Conservation (phyloP, 768 basidiomycete genomes). For the Leucosporidium yakuticum region DNA sequence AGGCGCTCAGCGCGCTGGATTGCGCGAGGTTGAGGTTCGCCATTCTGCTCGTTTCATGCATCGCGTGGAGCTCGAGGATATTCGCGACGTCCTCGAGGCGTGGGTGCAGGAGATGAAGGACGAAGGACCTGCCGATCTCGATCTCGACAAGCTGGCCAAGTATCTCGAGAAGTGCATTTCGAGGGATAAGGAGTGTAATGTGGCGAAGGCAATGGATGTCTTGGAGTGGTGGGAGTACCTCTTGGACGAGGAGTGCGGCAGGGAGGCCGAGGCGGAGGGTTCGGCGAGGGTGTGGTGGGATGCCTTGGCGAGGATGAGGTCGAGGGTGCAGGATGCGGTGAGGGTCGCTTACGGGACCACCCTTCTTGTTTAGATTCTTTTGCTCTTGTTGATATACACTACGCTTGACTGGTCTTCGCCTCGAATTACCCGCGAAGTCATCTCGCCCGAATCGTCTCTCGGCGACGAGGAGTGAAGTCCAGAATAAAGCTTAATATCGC, state of each 20-base stretch:
- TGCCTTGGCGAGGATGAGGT: not conserved
- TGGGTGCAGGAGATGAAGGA: slow-evolving; percentile 67
- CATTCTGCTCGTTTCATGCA: slow-evolving; percentile 51
- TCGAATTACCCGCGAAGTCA: too few relatives aligned
- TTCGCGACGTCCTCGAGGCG: slow-evolving; percentile 62
- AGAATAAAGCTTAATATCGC: too few relatives aligned
- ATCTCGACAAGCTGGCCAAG: slow-evolving; percentile 66
- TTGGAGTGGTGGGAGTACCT: slow-evolving; percentile 78
- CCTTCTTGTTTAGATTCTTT: too few relatives aligned
- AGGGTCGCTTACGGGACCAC: too few relatives aligned
- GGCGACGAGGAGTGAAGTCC: too few relatives aligned
- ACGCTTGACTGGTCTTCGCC: too few relatives aligned
- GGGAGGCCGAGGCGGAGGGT: not conserved
- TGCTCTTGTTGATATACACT: too few relatives aligned
- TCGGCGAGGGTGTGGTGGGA: slow-evolving; percentile 22
- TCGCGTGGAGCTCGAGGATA: slow-evolving; percentile 62
- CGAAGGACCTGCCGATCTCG: slow-evolving; percentile 62
- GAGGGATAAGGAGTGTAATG: slow-evolving; percentile 53
- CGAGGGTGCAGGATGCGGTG: slow-evolving; percentile 6
- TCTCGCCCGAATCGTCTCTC: too few relatives aligned
- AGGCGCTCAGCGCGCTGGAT: not conserved
- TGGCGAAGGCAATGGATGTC: slow-evolving; percentile 64
- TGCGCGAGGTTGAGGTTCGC: slow-evolving; percentile 48
- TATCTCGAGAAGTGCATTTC: slow-evolving; percentile 67
- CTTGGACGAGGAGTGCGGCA: slow-evolving; percentile 40